phyloP scores from a whole-genome alignment of 2,329 filamentous ascomycete genomes.

The Penicillium brasilianum region DNA sequence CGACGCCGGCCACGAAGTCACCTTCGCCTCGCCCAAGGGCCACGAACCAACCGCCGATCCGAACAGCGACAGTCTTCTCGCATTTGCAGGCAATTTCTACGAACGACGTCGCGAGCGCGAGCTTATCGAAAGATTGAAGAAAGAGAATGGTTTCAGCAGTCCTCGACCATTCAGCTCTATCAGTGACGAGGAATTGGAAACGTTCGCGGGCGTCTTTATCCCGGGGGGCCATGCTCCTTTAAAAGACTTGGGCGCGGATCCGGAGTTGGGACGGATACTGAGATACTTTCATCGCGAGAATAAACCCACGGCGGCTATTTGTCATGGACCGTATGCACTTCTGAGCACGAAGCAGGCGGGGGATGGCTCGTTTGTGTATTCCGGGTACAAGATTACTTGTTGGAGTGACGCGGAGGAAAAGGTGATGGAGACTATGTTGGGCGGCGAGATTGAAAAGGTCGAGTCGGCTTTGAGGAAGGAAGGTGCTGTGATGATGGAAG shows the following conservation, averaged over 20 bases:
- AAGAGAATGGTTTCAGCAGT: constrained; percentile 49
- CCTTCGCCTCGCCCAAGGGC: constrained; percentile 53
- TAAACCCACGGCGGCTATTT: constrained; percentile 54
- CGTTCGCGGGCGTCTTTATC: constrained; percentile 51
- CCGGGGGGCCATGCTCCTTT: constrained; percentile 55
- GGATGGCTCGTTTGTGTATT: constrained; percentile 48
- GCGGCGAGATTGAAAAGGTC: constrained; percentile 52
- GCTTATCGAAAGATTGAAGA: constrained; percentile 52
- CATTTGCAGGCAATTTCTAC: constrained; percentile 55
- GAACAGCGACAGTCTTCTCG: constrained; percentile 47
- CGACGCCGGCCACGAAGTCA: constrained; percentile 48
- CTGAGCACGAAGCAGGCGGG: constrained; percentile 48
- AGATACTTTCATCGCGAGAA: constrained; percentile 46
- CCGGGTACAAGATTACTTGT: constrained; percentile 53
- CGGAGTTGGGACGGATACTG: constrained; percentile 51
- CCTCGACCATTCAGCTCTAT: constrained; percentile 48
- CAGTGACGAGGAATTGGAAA: constrained; percentile 46
- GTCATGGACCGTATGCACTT: constrained; percentile 54
- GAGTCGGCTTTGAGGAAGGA: constrained; percentile 45
- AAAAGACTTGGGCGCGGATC: constrained; percentile 48
- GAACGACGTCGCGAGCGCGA: constrained; percentile 48
- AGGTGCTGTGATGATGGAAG: constrained; percentile 53
- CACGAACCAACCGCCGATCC: constrained; percentile 50
- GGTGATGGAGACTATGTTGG: constrained; percentile 51
- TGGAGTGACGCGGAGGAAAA: constrained; percentile 55